phyloP scores from a whole-genome alignment of 2,329 filamentous ascomycete genomes.

The Pseudogymnoascus sp. region DNA sequence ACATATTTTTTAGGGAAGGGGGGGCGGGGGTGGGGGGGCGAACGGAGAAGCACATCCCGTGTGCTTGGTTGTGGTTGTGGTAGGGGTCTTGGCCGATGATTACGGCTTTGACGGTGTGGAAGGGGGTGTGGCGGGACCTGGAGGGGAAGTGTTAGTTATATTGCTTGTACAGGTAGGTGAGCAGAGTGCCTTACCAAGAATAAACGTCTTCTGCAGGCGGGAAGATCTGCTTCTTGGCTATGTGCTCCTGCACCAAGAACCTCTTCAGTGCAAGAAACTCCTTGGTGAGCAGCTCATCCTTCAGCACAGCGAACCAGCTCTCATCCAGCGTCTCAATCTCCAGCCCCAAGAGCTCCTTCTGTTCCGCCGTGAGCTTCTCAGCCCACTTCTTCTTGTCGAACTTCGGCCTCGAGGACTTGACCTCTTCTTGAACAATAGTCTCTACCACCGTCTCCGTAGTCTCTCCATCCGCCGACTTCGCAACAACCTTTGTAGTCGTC shows the following conservation, averaged over 20 bases:
- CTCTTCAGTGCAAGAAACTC: conserved; percentile 83
- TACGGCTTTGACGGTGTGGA: conserved; percentile 81
- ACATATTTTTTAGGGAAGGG: conserved; percentile 90
- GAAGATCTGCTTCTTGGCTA: conserved; percentile 69
- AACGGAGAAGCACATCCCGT: conserved; percentile 93
- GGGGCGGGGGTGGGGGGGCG: conserved; percentile 81
- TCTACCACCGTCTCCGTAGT: conserved; percentile 10
- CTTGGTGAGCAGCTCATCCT: conserved; percentile 70
- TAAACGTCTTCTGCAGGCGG: conserved; percentile 86
- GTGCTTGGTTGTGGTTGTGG: conserved; percentile 90
- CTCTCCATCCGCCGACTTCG: neutral
- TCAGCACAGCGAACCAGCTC: conserved; percentile 82
- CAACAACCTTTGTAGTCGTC: conserved; percentile 24
- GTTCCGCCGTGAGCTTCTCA: conserved; percentile 68
- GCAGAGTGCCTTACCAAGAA: conserved; percentile 60
- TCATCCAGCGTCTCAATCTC: conserved; percentile 90
- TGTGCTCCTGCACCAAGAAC: conserved; percentile 73
- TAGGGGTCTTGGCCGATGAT: conserved; percentile 96
- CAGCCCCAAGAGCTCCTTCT: conserved; percentile 71
- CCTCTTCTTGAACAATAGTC: conserved; percentile 13
- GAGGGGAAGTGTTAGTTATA: conserved; percentile 18
- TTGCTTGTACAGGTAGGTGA: neutral
- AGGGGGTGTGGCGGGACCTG: conserved; percentile 90
- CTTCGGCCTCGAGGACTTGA: conserved; percentile 31
- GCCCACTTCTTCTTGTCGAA: conserved; percentile 92